Conservation (phyloP, 2,329 filamentous ascomycete genomes). For the Aspergillus clavatus region DNA sequence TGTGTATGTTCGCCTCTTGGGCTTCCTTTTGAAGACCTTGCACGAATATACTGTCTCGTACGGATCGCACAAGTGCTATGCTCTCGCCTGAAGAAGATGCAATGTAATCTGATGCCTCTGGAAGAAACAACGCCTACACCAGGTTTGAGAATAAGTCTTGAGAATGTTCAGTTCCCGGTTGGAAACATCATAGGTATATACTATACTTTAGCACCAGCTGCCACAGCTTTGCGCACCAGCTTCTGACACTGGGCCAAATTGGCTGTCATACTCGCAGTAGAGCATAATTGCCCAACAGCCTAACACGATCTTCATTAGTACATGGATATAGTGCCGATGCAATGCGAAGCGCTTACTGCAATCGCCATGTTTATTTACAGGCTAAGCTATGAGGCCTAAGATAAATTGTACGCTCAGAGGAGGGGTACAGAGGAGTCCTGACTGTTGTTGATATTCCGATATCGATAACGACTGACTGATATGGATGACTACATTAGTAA, state of each 20-base stretch:
- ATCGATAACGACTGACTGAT: conserved; percentile 1
- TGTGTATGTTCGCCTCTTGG: conserved; percentile 57
- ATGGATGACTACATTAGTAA: conserved; percentile 2
- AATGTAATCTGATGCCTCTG: conserved; percentile 89
- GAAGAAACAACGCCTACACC: conserved; percentile 72
- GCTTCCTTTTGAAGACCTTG: conserved; percentile 68
- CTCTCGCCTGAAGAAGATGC: conserved; percentile 63
- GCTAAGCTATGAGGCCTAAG: background rate
- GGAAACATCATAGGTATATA: background rate
- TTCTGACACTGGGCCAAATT: conserved; percentile 75
- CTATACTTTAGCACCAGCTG: conserved; percentile 69
- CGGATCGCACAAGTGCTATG: conserved; percentile 64
- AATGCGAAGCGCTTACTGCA: conserved; percentile 18
- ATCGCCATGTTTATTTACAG: conserved; percentile 21
- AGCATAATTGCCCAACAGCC: conserved; percentile 88
- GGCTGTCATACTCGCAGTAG: conserved; percentile 68
- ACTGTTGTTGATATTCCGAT: background rate
- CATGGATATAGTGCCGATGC: background rate
- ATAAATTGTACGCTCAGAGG: too few relatives aligned
- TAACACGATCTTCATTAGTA: conserved; percentile 34
- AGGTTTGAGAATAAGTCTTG: conserved; percentile 4
- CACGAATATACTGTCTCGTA: conserved; percentile 66
- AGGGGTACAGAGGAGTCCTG: too few relatives aligned
- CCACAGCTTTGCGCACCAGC: conserved; percentile 67
- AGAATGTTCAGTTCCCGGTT: background rate